Base-by-base conservation (phyloP, 2,329 filamentous ascomycete species). In the Exophiala calicioides region DNA sequence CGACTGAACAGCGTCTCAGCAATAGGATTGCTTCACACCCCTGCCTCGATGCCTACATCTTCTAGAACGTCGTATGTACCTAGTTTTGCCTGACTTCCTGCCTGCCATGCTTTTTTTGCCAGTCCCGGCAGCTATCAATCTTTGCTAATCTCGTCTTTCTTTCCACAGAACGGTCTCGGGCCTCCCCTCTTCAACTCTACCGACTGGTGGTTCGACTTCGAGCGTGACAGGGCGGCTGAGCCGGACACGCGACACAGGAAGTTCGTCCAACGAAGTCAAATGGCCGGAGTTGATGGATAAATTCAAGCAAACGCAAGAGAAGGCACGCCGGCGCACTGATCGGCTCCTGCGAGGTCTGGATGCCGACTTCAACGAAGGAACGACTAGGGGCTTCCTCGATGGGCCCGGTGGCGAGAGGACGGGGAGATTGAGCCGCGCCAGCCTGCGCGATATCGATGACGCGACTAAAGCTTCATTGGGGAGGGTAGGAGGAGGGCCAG, bases 241-340 rank as follows among this genome's bases (percentile, higher is more conserved):
- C n/a, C 51, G 54, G 18, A 54, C 34, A 13, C 51, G 54, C 31
- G 54, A 57, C 29, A 40, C 42, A 20, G 24, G 33, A 20, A 21
- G 34, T 18, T 18, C 39, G 6, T 15, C 44, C 6, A 52, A 32
- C 44, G 82, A 81, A 43, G 95, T 98, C 58, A 85, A 86, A 44
- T 98, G 93, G 93, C 81, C 80, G 2, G 93, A 98, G 59, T 76
- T 98, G 26, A 78, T 98, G 4, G 93, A 98, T 56, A 95, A 96
- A 63, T 98, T 98, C 70, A 87, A 88, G 57, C 81, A 78, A 41
- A 91, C 94, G 1, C 93, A 98, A 63, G 93, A 98, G 58, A 83
- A 82, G 50, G 86, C 90, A 4, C 80, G 90, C 44, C 47, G 57
- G 8, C 46, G 58, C 6, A 57, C 56, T 35, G 52, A 58, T 43